These are phyloP conservation scores for Fraxinus albicans DNA, from an alignment of 305 asterid species.

Conservation along the genomic window DNA sequence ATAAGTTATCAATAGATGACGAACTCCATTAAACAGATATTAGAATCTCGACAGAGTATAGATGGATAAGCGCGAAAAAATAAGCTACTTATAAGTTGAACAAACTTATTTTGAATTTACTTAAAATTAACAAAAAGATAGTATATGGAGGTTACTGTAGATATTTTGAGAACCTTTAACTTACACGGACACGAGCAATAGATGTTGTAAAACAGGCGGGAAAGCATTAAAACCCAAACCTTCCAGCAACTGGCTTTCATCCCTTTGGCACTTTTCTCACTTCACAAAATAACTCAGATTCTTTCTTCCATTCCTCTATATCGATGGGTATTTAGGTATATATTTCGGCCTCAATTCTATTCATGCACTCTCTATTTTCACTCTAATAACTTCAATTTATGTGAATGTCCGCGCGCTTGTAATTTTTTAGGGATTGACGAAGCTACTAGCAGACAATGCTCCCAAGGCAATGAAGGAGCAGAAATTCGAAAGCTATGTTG, in stretches of 20 bases:
- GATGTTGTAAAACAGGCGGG: slow-evolving; percentile 28
- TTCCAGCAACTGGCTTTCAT: not conserved
- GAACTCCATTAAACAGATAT: not conserved
- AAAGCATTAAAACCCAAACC: slow-evolving; percentile 29
- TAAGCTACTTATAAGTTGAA: not conserved
- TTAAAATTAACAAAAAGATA: not conserved
- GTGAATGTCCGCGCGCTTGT: not conserved
- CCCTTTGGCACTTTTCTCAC: not conserved
- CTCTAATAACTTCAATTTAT: not conserved
- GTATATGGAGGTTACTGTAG: not conserved
- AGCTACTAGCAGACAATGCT: slow-evolving; percentile 90
- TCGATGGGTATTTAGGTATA: slow-evolving; percentile 40
- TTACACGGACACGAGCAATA: not conserved
- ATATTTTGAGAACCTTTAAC: not conserved
- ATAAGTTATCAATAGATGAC: not conserved
- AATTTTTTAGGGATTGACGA: slow-evolving; percentile 75
- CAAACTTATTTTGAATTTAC: not conserved
- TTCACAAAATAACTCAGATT: not conserved
- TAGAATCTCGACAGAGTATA: not conserved
- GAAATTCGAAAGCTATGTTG: slow-evolving; percentile 89
- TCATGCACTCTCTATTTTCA: not conserved
- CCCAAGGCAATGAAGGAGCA: slow-evolving; percentile 88
- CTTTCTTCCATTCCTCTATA: slow-evolving; percentile 14
- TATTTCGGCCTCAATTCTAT: not conserved
- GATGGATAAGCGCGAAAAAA: not conserved